Conservation (phyloP, 2,329 filamentous ascomycete species). For the Colletotrichum filicis region DNA sequence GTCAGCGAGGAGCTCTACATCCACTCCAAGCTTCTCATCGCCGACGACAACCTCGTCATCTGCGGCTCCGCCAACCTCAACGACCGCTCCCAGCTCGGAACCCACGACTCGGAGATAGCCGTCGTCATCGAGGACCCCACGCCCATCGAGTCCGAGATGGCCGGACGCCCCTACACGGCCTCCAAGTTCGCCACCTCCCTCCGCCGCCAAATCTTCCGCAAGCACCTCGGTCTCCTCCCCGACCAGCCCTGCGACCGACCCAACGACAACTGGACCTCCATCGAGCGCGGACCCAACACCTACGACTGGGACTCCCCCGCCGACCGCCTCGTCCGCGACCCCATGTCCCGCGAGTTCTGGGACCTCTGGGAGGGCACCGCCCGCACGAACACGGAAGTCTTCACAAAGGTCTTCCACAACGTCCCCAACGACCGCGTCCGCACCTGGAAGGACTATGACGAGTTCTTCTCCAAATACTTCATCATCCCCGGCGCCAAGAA, state of each 20-base stretch:
- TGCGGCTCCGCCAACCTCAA: constrained; percentile 76
- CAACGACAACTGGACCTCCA: constrained; percentile 81
- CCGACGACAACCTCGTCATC: constrained; percentile 84
- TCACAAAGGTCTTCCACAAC: constrained; percentile 83
- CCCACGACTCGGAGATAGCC: constrained; percentile 90
- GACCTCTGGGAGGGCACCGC: constrained; percentile 80
- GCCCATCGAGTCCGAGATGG: constrained; percentile 77
- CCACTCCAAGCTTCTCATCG: constrained; percentile 79
- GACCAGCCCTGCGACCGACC: constrained; percentile 76
- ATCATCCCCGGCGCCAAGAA: constrained; percentile 61
- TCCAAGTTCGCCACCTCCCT: constrained; percentile 83
- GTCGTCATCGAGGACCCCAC: constrained; percentile 85
- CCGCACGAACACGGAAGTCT: constrained; percentile 81
- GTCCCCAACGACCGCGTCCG: constrained; percentile 76
- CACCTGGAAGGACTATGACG: constrained; percentile 79
- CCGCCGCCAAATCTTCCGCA: constrained; percentile 87
- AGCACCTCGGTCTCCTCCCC: constrained; percentile 87
- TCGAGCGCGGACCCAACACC: constrained; percentile 75
- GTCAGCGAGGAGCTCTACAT: constrained; percentile 73
- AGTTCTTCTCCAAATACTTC: constrained; percentile 77
- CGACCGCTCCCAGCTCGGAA: constrained; percentile 79
- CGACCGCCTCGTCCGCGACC: constrained; percentile 78
- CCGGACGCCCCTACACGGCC: constrained; percentile 76
- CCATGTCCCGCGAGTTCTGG: constrained; percentile 75
- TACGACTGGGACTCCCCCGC: constrained; percentile 77